phyloP scores from a whole-genome alignment of 2,329 filamentous ascomycete species.

The Pseudopithomyces chartarum region DNA sequence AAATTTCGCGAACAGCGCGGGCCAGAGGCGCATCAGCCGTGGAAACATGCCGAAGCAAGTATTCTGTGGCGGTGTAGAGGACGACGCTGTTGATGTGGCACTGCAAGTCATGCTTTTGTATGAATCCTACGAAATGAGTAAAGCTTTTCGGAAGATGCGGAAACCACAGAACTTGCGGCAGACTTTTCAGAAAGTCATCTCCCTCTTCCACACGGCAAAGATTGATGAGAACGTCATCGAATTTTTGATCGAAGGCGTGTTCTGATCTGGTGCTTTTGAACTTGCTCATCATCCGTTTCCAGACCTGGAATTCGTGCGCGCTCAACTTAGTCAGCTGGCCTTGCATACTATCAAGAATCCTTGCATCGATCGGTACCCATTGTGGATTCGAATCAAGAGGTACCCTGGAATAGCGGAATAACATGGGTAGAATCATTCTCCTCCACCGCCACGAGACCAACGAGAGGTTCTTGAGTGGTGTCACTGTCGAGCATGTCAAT shows the following conservation, averaged over 20 bases:
- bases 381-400: constrained; percentile 32
- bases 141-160: constrained; percentile 36
- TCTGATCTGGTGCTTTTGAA: constrained; percentile 34
- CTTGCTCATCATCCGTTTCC: constrained; percentile 37
- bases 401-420: constrained; percentile 39
- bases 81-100: constrained; percentile 55
- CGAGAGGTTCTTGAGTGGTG: constrained; percentile 38
- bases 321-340: constrained; percentile 34
- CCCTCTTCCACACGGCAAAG: constrained; percentile 37
- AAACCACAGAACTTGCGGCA: constrained; percentile 33
- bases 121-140: constrained; percentile 22
- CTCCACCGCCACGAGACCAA: constrained; percentile 39
- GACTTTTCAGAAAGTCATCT: constrained; percentile 33
- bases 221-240: constrained; percentile 40
- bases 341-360: constrained; percentile 41
- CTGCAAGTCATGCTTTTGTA: constrained; percentile 27
- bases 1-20: constrained; percentile 56
- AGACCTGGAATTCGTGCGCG: constrained; percentile 39
- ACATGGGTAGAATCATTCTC: constrained; percentile 34
- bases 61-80: constrained; percentile 48
- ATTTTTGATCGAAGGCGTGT: constrained; percentile 34
- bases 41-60: constrained; percentile 36
- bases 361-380: constrained; percentile 42
- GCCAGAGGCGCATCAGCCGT: constrained; percentile 41
- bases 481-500: constrained; percentile 27